phyloP scores from a whole-genome alignment of 805 yeast genomes.

The Maudiozyma bulderi region DNA sequence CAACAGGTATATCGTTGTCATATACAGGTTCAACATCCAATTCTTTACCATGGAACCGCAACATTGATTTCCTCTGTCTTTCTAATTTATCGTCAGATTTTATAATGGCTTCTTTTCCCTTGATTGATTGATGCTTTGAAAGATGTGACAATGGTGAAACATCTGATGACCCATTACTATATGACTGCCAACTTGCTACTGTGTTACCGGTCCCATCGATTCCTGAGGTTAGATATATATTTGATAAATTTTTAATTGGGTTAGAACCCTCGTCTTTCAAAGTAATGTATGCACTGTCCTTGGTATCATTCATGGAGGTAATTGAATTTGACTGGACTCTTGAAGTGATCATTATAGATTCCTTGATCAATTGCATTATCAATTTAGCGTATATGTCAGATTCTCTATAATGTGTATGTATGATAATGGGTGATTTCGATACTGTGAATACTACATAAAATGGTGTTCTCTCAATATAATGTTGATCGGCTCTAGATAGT shows the following conservation, averaged over 20 bases:
- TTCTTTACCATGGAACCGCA: neutral
- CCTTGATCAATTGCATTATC: slow-evolving; percentile 45
- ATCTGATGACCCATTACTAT: slow-evolving; percentile 61
- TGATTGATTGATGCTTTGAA: slow-evolving; percentile 33
- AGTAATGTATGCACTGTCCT: neutral
- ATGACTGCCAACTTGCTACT: slow-evolving; percentile 63
- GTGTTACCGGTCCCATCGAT: slow-evolving; percentile 52
- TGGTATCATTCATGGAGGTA: neutral
- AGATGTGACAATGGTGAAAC: slow-evolving; percentile 47
- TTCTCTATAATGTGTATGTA: slow-evolving; percentile 44
- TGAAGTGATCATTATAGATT: neutral
- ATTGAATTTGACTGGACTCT: neutral
- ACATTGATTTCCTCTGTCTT: neutral
- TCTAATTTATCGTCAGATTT: neutral
- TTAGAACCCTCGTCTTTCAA: slow-evolving; percentile 29
- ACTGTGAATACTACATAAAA: slow-evolving; percentile 57
- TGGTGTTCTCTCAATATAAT: slow-evolving; percentile 40
- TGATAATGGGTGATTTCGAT: slow-evolving; percentile 50
- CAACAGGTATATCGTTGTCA: slow-evolving; percentile 51
- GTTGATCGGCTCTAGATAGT: slow-evolving; percentile 1
- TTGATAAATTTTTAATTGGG: slow-evolving; percentile 40
- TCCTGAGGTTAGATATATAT: slow-evolving; percentile 52
- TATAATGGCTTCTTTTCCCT: slow-evolving; percentile 9
- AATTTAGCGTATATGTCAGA: slow-evolving; percentile 35
- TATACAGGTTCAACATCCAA: slow-evolving; percentile 6